Base-by-base conservation (phyloP, 164 flowering plant genomes). In the Vitis riparia region DNA sequence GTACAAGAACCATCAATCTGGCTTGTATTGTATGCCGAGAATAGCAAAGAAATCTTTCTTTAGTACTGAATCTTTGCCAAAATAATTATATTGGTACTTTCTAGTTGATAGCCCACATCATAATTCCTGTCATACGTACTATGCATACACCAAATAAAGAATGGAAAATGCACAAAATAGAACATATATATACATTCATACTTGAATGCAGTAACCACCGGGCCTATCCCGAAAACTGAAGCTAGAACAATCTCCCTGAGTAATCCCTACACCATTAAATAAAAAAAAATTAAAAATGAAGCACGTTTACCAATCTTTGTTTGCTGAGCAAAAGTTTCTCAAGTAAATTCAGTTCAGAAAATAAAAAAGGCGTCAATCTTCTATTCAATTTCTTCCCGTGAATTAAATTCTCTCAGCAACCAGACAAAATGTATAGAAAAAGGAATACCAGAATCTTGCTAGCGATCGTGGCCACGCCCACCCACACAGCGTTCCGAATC, bases 171-270 rank as follows among this genome's bases (percentile, higher is more conserved):
- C 44, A 19, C 8, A 23, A 59, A 37, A 37, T 27, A 47, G 8
- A 9, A 29, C 16, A 60, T 15, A 4, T 27, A 68, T 1, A 15
- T 5, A 16, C 8, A 16, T 47, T 19, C 15, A 65, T 73, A 79
- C 82, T 66, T 69, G 63, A 66, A 79, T 29, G 77, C 79, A 55
- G 77, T 69, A 50, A 68, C 73, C 32, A 76, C 82, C 5, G 82
- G 82, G 13, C 82, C 82, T 10, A 76, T 64, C 8, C 82, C 82
- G 23, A 79, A 79, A 61, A 71, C 77, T 10, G 82, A 68, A 55
- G 82, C 82, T 27, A 79, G 65, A 13, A 61, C 37, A 71, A 79
- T 68, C 77, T 73, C 82, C 68, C 79, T 70, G 13, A 79, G 72
- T 55, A 79, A 57, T 16, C 82, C 82, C 82, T 79, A 19, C 56